Base-by-base conservation (phyloP, 2,329 filamentous ascomycete species). In the Claviceps digitariae region DNA sequence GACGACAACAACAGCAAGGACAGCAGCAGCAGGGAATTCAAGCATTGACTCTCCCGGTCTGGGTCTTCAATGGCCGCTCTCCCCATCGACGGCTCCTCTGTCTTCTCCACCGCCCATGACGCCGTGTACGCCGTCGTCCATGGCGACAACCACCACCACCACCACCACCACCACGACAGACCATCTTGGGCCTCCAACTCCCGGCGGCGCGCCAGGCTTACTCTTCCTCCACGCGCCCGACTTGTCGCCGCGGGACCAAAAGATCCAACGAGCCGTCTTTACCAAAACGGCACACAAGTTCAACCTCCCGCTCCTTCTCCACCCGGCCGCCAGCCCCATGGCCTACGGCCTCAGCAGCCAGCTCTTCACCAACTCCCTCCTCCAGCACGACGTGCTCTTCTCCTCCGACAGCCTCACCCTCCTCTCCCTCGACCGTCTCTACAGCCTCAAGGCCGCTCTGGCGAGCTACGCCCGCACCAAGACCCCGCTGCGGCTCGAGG, bases 391-490 rank as follows among this genome's bases (percentile, higher is more conserved):
- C 54, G 66, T 79, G 25, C 70, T 85, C 52, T 84, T 82, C 69
- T 74, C 74, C 2, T 74, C 77, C 2, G 75, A 78, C 27, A 79
- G 79, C 20, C 70, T 86, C 12, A 81, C 75, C 0, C 67, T 86
- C 8, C 63, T 83, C 15, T 74, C 79, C 0, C 72, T 84, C 12
- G 82, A 85, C 64, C 73, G 79, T 50, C 65, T 83, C 47, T 86
- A 83, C 67, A 81, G 77, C 44, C 79, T 86, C 68, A 83, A 83
- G 63, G 72, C 73, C 48, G 78, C 79, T 1, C 71, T 85, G 12
- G 73, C 76, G 20, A 74, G 73, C 57, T 83, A 83, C 63, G 73
- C 76, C 4, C 71, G 70, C 54, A 73, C 71, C 1, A 65, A 63
- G 20, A 69, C 68, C 38, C 67, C 66, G 12, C 62, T 69, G 34